A percentile compares a stretch with the other conserved stretches of the same genome.
phyloP scores from a whole-genome alignment of 1,284 basidiomycete genomes.

The Ustilago loliicola region DNA sequence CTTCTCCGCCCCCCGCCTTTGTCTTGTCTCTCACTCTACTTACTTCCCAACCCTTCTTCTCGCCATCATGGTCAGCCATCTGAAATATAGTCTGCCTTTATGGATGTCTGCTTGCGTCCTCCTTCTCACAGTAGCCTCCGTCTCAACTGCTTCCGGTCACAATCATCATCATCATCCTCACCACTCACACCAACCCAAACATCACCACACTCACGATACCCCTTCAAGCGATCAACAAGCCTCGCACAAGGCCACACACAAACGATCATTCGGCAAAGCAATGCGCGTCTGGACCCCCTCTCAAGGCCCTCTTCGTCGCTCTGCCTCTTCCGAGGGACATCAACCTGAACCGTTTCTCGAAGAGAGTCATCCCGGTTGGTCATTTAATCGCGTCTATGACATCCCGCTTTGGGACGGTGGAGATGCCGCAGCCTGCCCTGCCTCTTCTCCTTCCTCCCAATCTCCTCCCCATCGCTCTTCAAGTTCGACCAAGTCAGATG shows the following conservation, averaged over 20 bases:
- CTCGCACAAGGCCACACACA: neutral
- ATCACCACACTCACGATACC: neutral
- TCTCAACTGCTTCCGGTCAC: neutral
- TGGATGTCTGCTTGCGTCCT: constrained; percentile 1
- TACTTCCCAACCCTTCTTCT: no score
- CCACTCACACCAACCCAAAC: neutral
- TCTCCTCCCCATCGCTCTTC: neutral
- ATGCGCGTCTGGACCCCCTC: constrained; percentile 32
- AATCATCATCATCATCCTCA: constrained; percentile 5
- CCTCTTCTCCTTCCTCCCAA: neutral
- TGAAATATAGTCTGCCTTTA: neutral
- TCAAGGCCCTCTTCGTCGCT: constrained; percentile 25
- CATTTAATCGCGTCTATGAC: constrained; percentile 23
- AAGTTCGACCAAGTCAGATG: neutral
- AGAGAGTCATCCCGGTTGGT: constrained; percentile 23
- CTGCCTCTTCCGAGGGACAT: neutral
- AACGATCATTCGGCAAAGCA: constrained; percentile 18
- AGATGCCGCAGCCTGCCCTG: constrained; percentile 20
- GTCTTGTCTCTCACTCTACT: neutral
- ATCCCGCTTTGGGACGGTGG: constrained; percentile 35
- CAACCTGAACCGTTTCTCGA: constrained; percentile 25
- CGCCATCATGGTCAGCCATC: neutral
- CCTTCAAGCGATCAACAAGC: neutral
- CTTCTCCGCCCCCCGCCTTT: no score
- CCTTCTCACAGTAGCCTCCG: neutral